These are phyloP conservation scores for Mimosa bimucronata DNA, from an alignment of 306 rosid species.

Conservation along the genomic window DNA sequence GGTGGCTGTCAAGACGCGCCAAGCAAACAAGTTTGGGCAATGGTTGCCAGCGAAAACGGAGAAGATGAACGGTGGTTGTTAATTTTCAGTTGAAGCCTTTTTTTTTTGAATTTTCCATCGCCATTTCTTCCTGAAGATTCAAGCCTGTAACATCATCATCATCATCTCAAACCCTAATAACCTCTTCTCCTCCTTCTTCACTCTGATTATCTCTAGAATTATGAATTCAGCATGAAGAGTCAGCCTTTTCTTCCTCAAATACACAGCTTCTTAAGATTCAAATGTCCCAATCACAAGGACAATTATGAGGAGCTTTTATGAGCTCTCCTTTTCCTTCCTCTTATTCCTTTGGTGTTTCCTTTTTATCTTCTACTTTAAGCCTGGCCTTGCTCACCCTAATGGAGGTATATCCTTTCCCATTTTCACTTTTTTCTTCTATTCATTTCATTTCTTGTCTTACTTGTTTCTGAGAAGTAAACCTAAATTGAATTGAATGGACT, in stretches of 20 bases:
- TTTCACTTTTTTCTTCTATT: background rate
- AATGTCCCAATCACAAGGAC: conserved; percentile 34
- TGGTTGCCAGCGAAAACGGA: background rate
- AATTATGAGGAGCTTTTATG: conserved; percentile 48
- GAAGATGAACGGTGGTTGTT: conserved; percentile 8
- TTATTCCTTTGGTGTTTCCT: conserved; percentile 69
- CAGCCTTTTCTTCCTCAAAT: conserved; percentile 35
- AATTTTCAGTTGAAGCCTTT: background rate
- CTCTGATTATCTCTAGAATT: background rate
- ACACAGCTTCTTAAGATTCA: conserved; percentile 39
- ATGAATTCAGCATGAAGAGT: conserved; percentile 58
- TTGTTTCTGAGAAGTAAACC: no score
- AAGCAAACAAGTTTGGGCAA: background rate
- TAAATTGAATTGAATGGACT: no score
- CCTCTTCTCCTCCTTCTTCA: background rate
- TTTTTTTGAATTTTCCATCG: background rate
- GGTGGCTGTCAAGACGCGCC: background rate
- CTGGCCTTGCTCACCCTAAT: conserved; percentile 61
- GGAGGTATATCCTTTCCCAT: conserved; percentile 44
- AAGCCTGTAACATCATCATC: background rate
- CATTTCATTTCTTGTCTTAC: background rate
- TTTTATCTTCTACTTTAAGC: conserved; percentile 59
- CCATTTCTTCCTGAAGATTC: background rate
- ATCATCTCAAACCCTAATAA: background rate
- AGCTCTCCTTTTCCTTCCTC: conserved; percentile 68